A percentile compares a stretch with the other conserved stretches of the same genome.
Evolutionary conservation across 73 alveolate genomes (phyloP).

Genomic region (Loxodes magnus): DNA sequence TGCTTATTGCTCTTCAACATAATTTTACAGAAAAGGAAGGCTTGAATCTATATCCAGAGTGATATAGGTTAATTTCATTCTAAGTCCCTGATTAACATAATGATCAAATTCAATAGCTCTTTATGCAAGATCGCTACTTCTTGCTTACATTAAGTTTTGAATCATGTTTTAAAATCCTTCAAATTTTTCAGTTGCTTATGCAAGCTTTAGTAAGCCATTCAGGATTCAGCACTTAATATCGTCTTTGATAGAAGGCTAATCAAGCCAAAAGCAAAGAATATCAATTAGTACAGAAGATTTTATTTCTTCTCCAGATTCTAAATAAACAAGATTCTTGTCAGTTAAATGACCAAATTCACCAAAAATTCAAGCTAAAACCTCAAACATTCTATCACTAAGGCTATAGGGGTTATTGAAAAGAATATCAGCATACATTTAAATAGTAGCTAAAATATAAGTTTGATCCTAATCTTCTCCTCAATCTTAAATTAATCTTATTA

Average conservation of each 20-base stretch:
- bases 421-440: constrained; percentile 63
- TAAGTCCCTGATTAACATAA: constrained; percentile 26
- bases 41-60: constrained; percentile 39
- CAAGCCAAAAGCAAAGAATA: constrained; percentile 41
- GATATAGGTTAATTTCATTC: constrained; percentile 18
- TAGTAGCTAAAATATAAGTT: constrained; percentile 61
- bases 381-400: constrained; percentile 59
- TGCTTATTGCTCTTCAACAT: constrained; percentile 32
- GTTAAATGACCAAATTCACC: constrained; percentile 73
- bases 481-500: constrained; percentile 63
- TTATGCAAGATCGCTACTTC: too few species aligned
- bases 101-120: constrained; percentile 58
- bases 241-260: constrained; percentile 57
- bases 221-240: constrained; percentile 64
- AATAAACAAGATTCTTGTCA: constrained; percentile 39
- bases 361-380: constrained; percentile 79
- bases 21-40: constrained; percentile 50
- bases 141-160: too few species aligned
- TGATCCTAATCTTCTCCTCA: constrained; percentile 75
- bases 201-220: constrained; percentile 65
- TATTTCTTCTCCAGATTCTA: constrained; percentile 51
- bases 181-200: constrained; percentile 42
- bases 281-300: constrained; percentile 59
- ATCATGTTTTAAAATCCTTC: too few species aligned
- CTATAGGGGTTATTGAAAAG: constrained; percentile 62